Conservation (phyloP, 2,329 filamentous ascomycete genomes). For the Cytospora mali region DNA sequence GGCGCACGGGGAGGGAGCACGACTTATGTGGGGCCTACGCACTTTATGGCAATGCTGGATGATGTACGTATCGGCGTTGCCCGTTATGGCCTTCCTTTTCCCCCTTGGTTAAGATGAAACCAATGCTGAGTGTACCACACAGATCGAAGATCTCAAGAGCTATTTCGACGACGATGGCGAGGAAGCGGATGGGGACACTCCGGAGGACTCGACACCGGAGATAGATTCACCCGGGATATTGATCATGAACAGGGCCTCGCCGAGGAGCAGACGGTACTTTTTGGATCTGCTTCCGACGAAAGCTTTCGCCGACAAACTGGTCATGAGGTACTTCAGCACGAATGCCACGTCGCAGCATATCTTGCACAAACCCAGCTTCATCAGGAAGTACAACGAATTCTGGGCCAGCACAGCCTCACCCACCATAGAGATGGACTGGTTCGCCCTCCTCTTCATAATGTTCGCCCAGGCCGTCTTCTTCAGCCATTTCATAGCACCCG, state of each 20-base stretch:
- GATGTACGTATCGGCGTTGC: constrained; percentile 47
- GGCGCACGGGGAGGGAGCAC: constrained; percentile 37
- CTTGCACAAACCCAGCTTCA: constrained; percentile 56
- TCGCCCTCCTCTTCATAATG: constrained; percentile 55
- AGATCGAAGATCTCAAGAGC: constrained; percentile 62
- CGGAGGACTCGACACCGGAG: constrained; percentile 38
- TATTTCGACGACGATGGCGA: constrained; percentile 56
- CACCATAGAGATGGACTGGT: constrained; percentile 46
- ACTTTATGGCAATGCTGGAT: constrained; percentile 63
- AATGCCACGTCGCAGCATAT: constrained; percentile 55
- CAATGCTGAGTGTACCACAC: background rate
- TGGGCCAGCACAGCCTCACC: constrained; percentile 45
- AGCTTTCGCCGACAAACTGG: constrained; percentile 50
- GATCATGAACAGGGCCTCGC: constrained; percentile 43
- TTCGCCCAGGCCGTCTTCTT: constrained; percentile 48
- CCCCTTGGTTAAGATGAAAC: background rate
- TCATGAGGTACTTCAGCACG: constrained; percentile 57
- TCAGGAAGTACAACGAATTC: constrained; percentile 53
- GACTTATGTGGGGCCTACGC: constrained; percentile 61
- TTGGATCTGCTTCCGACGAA: constrained; percentile 51
- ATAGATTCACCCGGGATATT: constrained; percentile 46
- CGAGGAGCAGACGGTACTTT: constrained; percentile 49
- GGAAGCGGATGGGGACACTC: constrained; percentile 37
- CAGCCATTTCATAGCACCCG: constrained; percentile 46
- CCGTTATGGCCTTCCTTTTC: too few relatives aligned